Evolutionary conservation across 257 asterid species (phyloP).

Genomic region (Solanum paucissectum): DNA sequence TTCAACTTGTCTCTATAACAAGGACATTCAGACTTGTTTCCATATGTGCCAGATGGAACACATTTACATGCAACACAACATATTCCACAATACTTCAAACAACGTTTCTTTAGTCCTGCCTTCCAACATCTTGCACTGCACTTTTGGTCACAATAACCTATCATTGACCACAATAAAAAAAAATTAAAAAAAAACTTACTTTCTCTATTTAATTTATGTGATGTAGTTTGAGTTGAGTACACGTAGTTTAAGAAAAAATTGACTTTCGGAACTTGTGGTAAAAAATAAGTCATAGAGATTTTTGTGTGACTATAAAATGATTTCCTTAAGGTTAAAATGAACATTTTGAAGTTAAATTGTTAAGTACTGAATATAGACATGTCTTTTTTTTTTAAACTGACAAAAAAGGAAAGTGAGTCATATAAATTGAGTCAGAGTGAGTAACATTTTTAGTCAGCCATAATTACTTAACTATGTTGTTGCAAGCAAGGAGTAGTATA

Average conservation of each 20-base stretch:
- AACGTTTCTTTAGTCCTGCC: not conserved
- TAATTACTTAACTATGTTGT: too few relatives aligned
- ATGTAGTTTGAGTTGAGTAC: not conserved
- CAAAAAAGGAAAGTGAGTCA: too few relatives aligned
- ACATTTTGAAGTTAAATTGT: not conserved
- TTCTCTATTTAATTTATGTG: too few relatives aligned
- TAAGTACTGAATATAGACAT: too few relatives aligned
- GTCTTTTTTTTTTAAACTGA: too few relatives aligned
- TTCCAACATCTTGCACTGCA: not conserved
- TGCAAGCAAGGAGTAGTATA: too few relatives aligned
- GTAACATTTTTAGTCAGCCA: too few relatives aligned
- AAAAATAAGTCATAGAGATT: too few relatives aligned
- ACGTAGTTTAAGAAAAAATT: too few relatives aligned
- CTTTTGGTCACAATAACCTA: not conserved
- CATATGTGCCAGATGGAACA: not conserved
- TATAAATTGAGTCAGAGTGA: too few relatives aligned
- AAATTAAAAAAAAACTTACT: not conserved
- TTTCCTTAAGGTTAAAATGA: not conserved
- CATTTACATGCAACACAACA: not conserved
- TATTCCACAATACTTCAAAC: not conserved
- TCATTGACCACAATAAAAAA: too few relatives aligned
- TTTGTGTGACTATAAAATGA: too few relatives aligned
- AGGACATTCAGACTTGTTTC: not conserved
- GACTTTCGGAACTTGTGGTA: not conserved
- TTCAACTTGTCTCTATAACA: not conserved